phyloP scores from a whole-genome alignment of 2,329 filamentous ascomycete genomes.

The Aspergillus sp. region DNA sequence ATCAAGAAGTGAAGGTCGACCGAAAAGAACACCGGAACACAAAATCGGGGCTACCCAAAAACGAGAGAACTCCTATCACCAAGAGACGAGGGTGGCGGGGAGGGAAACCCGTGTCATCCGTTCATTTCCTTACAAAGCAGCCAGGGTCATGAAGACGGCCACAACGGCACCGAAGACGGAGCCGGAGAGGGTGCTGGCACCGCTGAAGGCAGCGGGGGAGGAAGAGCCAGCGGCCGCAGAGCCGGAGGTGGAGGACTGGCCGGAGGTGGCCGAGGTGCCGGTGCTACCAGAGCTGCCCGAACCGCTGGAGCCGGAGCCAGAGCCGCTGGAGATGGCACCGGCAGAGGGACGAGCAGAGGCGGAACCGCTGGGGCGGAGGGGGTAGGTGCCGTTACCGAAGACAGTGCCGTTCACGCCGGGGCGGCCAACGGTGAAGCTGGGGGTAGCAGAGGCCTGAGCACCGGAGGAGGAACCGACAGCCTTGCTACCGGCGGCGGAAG shows the following conservation, averaged over 20 bases:
- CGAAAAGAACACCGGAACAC: background rate
- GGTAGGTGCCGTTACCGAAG: slow-evolving; percentile 10
- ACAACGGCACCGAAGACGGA: slow-evolving; percentile 19
- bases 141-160: slow-evolving; percentile 14
- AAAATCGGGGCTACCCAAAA: background rate
- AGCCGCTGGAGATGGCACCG: background rate
- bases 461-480: background rate
- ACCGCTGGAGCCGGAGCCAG: slow-evolving; percentile 3
- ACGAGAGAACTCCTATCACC: too few species aligned
- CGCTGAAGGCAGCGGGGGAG: slow-evolving; percentile 8
- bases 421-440: slow-evolving; percentile 11
- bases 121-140: slow-evolving; percentile 9
- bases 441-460: slow-evolving; percentile 12
- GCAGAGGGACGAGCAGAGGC: slow-evolving; percentile 5
- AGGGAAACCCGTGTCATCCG: too few species aligned
- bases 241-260: slow-evolving; percentile 11
- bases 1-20: slow-evolving; percentile 1
- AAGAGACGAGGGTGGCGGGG: too few species aligned
- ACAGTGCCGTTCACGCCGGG: slow-evolving; percentile 13
- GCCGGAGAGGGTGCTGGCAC: slow-evolving; percentile 18
- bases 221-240: slow-evolving; percentile 10
- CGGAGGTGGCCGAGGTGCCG: slow-evolving; percentile 12
- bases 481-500: slow-evolving; percentile 1
- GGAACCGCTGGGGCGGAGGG: background rate
- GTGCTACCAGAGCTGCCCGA: slow-evolving; percentile 18